A percentile compares a stretch with the other conserved stretches of the same genome.
These are phyloP conservation scores for Saksenaea vasiformis DNA, from an alignment of 371 early-diverging fungal genomes.

Conservation along the genomic window DNA sequence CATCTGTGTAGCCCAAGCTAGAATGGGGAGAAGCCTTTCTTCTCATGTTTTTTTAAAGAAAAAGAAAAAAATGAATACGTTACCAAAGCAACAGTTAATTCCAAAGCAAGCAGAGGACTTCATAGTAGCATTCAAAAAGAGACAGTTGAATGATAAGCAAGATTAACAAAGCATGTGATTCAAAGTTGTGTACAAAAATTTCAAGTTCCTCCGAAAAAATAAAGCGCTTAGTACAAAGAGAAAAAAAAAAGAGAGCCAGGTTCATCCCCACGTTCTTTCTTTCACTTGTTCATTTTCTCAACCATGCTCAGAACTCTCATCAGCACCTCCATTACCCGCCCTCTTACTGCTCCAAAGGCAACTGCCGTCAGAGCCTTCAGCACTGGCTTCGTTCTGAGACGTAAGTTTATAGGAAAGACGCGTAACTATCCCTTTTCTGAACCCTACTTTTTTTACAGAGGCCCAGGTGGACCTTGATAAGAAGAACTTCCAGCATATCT, in stretches of 20 bases:
- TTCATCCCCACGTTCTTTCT: conserved; percentile 4
- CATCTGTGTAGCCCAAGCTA: background rate
- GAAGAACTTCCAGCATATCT: conserved; percentile 64
- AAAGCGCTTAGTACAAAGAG: background rate
- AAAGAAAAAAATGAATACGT: background rate
- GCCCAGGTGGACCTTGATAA: conserved; percentile 34
- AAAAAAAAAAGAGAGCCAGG: too few relatives aligned
- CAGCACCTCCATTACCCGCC: conserved; percentile 40
- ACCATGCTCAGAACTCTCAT: conserved; percentile 44
- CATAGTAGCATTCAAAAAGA: background rate
- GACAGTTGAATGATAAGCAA: background rate
- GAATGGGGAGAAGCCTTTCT: background rate
- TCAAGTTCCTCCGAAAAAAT: conserved; percentile 1
- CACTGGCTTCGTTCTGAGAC: conserved; percentile 32
- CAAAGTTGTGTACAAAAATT: background rate
- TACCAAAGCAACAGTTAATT: background rate
- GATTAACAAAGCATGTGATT: conserved; percentile 1
- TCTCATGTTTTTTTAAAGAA: background rate
- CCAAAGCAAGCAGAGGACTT: background rate
- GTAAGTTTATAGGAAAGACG: conserved; percentile 23
- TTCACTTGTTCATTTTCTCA: conserved; percentile 7
- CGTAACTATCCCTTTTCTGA: background rate
- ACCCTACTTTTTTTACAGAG: conserved; percentile 26
- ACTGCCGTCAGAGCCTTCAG: conserved; percentile 33
- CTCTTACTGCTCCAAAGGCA: conserved; percentile 38